Conservation (phyloP, 2,329 filamentous ascomycete species). For the Pseudogymnoascus pannorum region DNA sequence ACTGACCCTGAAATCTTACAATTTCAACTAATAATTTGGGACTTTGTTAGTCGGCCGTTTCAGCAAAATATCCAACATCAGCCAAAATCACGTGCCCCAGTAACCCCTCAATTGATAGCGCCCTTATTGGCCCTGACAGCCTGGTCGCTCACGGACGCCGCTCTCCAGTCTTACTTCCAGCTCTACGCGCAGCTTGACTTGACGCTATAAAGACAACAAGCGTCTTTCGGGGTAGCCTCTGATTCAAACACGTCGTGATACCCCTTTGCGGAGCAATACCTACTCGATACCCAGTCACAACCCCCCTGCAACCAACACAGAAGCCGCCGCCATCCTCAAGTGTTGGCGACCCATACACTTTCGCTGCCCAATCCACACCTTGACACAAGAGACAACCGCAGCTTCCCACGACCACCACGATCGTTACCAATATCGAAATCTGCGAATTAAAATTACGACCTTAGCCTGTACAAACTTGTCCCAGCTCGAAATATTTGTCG, state of each 20-base stretch:
- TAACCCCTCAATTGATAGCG: constrained; percentile 2
- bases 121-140: constrained; percentile 5
- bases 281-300: background rate
- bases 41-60: background rate
- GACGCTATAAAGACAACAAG: background rate
- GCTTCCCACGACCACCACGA: constrained; percentile 1
- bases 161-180: constrained; percentile 2
- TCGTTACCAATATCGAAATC: background rate
- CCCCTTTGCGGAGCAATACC: constrained; percentile 1
- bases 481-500: background rate
- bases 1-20: background rate
- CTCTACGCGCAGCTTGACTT: constrained; percentile 1
- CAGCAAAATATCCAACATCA: constrained; percentile 3
- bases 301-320: background rate
- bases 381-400: background rate
- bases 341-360: background rate
- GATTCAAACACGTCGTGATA: background rate
- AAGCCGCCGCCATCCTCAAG: background rate
- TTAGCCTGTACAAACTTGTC: background rate
- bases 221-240: constrained; percentile 4
- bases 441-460: background rate
- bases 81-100: constrained; percentile 2
- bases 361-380: constrained; percentile 6
- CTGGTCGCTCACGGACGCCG: background rate
- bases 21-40: background rate